phyloP scores from a whole-genome alignment of 805 yeast species.

The Myxozyma udenii region DNA sequence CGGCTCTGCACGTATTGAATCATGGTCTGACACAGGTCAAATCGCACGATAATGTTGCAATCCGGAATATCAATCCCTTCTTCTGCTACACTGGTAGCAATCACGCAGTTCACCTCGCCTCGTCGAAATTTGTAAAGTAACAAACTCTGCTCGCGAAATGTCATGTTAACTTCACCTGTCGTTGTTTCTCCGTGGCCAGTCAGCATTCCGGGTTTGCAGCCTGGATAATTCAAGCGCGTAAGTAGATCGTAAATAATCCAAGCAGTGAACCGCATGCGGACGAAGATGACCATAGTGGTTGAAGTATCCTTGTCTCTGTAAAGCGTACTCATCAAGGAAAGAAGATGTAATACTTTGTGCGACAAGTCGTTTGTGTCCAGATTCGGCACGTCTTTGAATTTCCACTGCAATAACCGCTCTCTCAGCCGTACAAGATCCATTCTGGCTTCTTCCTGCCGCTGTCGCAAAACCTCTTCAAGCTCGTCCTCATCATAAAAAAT shows the following conservation, averaged over 20 bases:
- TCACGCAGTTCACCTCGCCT: slow-evolving; percentile 5
- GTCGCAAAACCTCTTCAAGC: background rate
- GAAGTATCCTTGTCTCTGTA: background rate
- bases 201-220: slow-evolving; percentile 5
- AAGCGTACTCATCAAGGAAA: background rate
- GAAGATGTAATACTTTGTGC: slow-evolving; percentile 6
- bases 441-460: background rate
- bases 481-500: too few relatives aligned
- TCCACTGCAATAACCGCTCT: background rate
- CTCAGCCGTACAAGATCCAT: background rate
- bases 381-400: background rate
- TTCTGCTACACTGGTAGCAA: slow-evolving; percentile 22
- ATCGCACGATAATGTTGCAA: slow-evolving; percentile 16
- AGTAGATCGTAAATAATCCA: slow-evolving; percentile 4
- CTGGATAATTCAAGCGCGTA: background rate
- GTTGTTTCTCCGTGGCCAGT: slow-evolving; percentile 10
- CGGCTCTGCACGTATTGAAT: slow-evolving; percentile 13
- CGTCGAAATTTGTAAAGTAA: slow-evolving; percentile 7
- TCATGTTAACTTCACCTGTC: slow-evolving; percentile 5
- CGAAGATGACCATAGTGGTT: slow-evolving; percentile 6
- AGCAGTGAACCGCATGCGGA: slow-evolving; percentile 10
- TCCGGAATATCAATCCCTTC: slow-evolving; percentile 23
- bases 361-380: slow-evolving; percentile 1
- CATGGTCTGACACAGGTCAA: slow-evolving; percentile 7
- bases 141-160: slow-evolving; percentile 8